Conservation (phyloP, 228 moss, liverwort and hornwort species). For the Sphagnum fallax region DNA sequence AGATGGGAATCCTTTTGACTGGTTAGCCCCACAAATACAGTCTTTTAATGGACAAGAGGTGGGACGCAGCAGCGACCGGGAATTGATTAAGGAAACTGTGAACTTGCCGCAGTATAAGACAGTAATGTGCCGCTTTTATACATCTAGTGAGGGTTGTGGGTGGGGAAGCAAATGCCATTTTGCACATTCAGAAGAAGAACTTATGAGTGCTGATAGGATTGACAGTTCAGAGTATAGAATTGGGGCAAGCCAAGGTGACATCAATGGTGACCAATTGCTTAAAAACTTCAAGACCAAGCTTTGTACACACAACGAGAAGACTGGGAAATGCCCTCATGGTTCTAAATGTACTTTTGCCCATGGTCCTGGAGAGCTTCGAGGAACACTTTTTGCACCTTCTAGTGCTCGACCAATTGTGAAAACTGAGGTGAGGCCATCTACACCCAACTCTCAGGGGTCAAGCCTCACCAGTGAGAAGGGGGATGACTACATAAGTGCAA, state of each 20-base stretch:
- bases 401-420: conserved; percentile 51
- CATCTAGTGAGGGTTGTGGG: conserved; percentile 80
- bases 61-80: conserved; percentile 51
- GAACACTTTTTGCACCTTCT: conserved; percentile 50
- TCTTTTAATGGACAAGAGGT: conserved; percentile 60
- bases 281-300: conserved; percentile 96
- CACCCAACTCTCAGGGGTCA: conserved; percentile 76
- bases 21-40: conserved; percentile 61
- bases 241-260: conserved; percentile 49
- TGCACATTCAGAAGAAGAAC: conserved; percentile 86
- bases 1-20: conserved; percentile 39
- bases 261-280: conserved; percentile 70
- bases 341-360: conserved; percentile 93
- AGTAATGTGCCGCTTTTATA: conserved; percentile 78
- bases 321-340: conserved; percentile 85
- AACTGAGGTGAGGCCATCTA: conserved; percentile 58
- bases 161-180: conserved; percentile 94
- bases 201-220: conserved; percentile 64
- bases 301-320: conserved; percentile 90
- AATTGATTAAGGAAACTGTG: conserved; percentile 46
- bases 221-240: conserved; percentile 48
- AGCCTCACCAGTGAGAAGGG: conserved; percentile 78
- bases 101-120: conserved; percentile 89
- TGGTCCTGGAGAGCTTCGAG: conserved; percentile 68
- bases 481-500: conserved; percentile 67